Evolutionary conservation across 768 basidiomycete genomes (phyloP), one percentile per base, ranked within the genome.

Genomic region (Leccinum variicolor): DNA sequence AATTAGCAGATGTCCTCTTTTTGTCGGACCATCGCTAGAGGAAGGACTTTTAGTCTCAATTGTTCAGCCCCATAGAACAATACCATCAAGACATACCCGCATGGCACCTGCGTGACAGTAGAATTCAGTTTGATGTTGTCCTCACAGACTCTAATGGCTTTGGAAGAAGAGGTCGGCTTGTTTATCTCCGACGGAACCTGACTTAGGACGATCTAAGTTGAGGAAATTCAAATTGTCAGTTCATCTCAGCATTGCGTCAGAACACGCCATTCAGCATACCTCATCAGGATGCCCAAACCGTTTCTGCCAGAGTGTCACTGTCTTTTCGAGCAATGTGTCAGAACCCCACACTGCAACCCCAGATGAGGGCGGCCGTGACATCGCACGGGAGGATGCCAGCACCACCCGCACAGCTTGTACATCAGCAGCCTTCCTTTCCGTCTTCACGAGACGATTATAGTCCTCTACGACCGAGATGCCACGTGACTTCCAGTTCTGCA

Each of bases 401-500:
- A 98, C 83, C 14, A 88, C 87, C 36, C 91, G 84, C 48, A 94
- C 84, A 4, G 91, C 92, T 67, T 92, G 94, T 1, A 98, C 94
- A 68, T 98, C 94, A 2, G 92, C 93, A 11, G 90, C 84, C 39
- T 85, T 80, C 36, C 79, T 77, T 69, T 93, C 90, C 50, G 84
- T 88, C 45, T 78, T 80, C 14, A 87, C 78, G n/a, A 93, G 74
- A 57, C 86, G 81, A 50, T 78, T 77, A 67, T 92, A 90, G 67
- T 98, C 96, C 62, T 96, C 87, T 26, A 99, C 88, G 10, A 94
- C 86, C 1, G 88, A 87, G 26, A 98, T 81, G 9, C 95, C 92
- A 47, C 95, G 82, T 46, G 95, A 86, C 63, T 85, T 89, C 95
- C 96, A 98, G 19, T 79, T 72, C 6, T 81, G 85, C 28, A 98